Percentiles rank a stretch among this genome's conserved stretches.
These are phyloP conservation scores for Leptographium wingfieldii DNA, from an alignment of 2,329 filamentous ascomycete species.

Conservation along the genomic window DNA sequence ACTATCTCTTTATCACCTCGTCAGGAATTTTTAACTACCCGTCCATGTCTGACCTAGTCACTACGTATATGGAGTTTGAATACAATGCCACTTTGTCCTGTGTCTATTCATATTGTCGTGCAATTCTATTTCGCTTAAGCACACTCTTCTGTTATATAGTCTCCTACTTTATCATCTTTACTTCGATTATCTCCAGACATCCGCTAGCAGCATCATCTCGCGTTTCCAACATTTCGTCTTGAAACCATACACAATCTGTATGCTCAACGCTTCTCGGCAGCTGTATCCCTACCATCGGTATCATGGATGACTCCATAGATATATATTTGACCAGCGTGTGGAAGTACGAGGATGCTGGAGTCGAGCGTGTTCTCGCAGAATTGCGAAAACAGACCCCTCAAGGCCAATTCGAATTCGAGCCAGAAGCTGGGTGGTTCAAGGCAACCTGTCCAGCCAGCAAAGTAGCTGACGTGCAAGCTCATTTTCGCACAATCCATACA, in stretches of 20 bases:
- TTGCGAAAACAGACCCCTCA: conserved; percentile 11
- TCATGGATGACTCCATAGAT: conserved; percentile 9
- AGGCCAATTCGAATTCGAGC: conserved; percentile 15
- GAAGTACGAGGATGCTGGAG: conserved; percentile 14
- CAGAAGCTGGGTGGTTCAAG: conserved; percentile 14
- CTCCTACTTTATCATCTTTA: background rate
- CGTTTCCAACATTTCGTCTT: background rate
- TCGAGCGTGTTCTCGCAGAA: conserved; percentile 12
- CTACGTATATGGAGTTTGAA: too few relatives aligned
- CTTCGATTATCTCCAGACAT: background rate
- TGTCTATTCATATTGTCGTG: too few relatives aligned
- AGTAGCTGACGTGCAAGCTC: conserved; percentile 8
- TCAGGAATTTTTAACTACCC: background rate
- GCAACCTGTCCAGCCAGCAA: conserved; percentile 10
- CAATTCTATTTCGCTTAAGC: too few relatives aligned
- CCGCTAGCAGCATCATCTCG: too few relatives aligned
- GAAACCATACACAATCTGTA: too few relatives aligned
- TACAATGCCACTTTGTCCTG: too few relatives aligned
- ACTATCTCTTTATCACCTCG: background rate
- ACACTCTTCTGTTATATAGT: background rate
- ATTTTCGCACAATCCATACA: conserved; percentile 7
- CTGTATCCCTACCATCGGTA: background rate
- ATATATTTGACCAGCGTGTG: conserved; percentile 18
- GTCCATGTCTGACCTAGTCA: too few relatives aligned
- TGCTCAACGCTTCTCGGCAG: background rate